Evolutionary conservation across 2,329 filamentous ascomycete genomes (phyloP).

Genomic region (Claviceps africana): DNA sequence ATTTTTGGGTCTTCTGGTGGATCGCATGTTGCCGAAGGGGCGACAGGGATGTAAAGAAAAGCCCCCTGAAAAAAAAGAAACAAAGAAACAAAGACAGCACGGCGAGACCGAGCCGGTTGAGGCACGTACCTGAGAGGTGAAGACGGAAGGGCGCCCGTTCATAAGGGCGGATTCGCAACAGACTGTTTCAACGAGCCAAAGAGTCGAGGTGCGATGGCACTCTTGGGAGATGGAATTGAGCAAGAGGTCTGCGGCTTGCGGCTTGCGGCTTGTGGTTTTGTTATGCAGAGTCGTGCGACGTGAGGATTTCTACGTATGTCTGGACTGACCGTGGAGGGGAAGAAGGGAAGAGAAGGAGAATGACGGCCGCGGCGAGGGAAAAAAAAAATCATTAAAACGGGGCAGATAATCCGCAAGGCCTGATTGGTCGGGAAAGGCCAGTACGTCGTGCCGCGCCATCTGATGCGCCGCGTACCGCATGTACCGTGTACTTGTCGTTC

Average conservation of each 20-base stretch:
- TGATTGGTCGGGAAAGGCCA: not conserved
- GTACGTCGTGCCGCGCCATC: too few relatives aligned
- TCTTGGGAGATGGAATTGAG: conserved; percentile 1
- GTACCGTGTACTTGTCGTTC: too few relatives aligned
- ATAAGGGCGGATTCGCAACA: conserved; percentile 52
- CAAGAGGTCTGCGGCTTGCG: not conserved
- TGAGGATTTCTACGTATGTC: conserved; percentile 2
- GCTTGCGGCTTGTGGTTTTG: not conserved
- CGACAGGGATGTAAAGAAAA: not conserved
- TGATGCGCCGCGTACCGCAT: not conserved
- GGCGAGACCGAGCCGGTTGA: conserved; percentile 10
- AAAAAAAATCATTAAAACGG: not conserved
- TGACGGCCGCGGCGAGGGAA: not conserved
- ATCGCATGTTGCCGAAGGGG: not conserved
- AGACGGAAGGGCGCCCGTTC: conserved; percentile 72
- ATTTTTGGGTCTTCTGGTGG: not conserved
- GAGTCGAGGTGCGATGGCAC: conserved; percentile 8
- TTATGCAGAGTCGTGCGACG: not conserved
- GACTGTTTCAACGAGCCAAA: conserved; percentile 16
- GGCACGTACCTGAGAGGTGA: conserved; percentile 64
- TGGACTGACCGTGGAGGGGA: conserved; percentile 4
- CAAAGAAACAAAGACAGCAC: not conserved
- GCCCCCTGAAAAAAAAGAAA: not conserved
- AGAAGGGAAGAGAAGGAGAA: not conserved
- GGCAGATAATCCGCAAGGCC: not conserved